Conservation (phyloP, 257 asterid species). For the Solanum gracilifrons region DNA sequence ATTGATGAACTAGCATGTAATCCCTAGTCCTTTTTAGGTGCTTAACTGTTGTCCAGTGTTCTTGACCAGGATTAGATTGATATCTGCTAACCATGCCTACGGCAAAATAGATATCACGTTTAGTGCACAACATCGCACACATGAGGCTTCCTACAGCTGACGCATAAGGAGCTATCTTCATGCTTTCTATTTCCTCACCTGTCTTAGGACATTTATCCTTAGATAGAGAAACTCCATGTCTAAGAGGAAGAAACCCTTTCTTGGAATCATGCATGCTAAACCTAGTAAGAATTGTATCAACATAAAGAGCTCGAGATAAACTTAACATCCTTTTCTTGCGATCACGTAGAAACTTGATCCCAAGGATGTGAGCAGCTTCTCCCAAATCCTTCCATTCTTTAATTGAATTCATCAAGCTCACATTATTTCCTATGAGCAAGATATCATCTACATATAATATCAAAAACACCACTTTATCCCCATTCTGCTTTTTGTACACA, state of each 20-base stretch:
- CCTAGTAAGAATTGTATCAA: not conserved
- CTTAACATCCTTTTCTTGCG: not conserved
- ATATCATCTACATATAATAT: not conserved
- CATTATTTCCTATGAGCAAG: not conserved
- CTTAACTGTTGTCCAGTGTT: not conserved
- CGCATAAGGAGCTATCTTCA: not conserved
- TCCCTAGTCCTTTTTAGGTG: not conserved
- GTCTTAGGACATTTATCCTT: not conserved
- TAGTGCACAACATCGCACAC: not conserved
- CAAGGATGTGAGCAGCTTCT: not conserved
- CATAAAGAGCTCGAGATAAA: not conserved
- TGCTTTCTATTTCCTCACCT: not conserved
- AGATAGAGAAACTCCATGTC: not conserved
- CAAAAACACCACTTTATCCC: not conserved
- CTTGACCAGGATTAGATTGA: not conserved
- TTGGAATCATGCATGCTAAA: not conserved
- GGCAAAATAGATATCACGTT: no score
- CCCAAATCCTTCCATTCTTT: not conserved
- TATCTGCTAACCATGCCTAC: not conserved
- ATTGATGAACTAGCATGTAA: not conserved
- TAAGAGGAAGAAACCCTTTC: not conserved
- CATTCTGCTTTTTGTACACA: not conserved
- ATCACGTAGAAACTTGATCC: not conserved
- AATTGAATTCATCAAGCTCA: not conserved
- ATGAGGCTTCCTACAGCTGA: not conserved